phyloP scores from a whole-genome alignment of 2,329 filamentous ascomycete genomes.

The Monosporascus sp. region DNA sequence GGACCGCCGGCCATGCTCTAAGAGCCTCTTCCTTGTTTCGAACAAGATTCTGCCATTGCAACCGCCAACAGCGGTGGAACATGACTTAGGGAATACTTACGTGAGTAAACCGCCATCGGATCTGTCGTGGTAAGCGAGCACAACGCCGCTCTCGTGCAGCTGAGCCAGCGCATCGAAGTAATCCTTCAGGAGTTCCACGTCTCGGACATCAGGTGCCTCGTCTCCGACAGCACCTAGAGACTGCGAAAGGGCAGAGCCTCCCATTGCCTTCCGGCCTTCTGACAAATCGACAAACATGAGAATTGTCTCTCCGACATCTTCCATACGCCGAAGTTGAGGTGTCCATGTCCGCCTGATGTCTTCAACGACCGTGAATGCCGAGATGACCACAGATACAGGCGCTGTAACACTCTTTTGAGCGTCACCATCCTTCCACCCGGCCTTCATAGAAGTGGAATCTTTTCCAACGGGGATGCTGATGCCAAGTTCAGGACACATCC shows the following conservation, averaged over 20 bases:
- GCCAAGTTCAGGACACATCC: constrained; percentile 84
- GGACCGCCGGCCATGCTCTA: no score
- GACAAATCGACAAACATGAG: constrained; percentile 91
- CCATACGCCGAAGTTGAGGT: constrained; percentile 73
- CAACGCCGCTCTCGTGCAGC: constrained; percentile 50
- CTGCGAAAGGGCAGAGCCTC: constrained; percentile 88
- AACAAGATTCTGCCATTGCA: no score
- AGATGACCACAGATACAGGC: constrained; percentile 85
- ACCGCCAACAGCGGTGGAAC: no score
- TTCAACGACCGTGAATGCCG: constrained; percentile 81
- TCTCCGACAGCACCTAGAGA: constrained; percentile 82
- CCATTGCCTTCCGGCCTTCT: constrained; percentile 72
- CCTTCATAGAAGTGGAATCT: constrained; percentile 99
- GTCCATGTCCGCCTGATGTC: constrained; percentile 90
- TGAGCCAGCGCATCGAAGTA: constrained; percentile 82
- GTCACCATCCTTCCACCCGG: constrained; percentile 76
- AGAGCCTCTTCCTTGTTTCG: no score
- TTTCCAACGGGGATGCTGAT: constrained; percentile 95
- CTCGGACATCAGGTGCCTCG: constrained; percentile 79
- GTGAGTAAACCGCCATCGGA: constrained; percentile 92
- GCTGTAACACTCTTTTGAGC: constrained; percentile 82
- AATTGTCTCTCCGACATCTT: constrained; percentile 84
- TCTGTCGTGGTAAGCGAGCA: constrained; percentile 90
- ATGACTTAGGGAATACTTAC: no score
- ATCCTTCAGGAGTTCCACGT: constrained; percentile 75